Evolutionary conservation across 306 rosid species (phyloP), one percentile per base, ranked within the genome.

Genomic region (Boehmeria nivea): DNA sequence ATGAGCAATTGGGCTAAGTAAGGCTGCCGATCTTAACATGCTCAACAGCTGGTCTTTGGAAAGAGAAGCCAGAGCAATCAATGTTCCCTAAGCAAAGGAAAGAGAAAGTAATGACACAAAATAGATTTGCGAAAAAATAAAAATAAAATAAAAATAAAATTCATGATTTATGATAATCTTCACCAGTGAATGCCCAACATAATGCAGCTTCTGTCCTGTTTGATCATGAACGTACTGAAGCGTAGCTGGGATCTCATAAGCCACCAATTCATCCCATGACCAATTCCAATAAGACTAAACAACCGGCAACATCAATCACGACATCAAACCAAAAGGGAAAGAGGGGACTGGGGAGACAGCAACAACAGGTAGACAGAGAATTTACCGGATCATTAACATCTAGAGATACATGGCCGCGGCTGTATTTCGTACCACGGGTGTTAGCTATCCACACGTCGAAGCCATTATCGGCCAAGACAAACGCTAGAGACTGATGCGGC

Each of bases 251-350:
- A 91, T 83, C 74, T 91, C 98, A 71, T 80, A 76, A 44, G 95
- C 83, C 8, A 84, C 96, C 40, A 91, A 67, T 75, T 87, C 96
- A 87, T 91, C 96, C 99, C 99, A 91, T 54, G 99, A 80, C 99
- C 95, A 91, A 51, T 91, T 55, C 99, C 95, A 91, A 38, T 80
- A 91, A 60, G 63, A 74, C 97, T 89, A 72, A 8, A 59, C 52
- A 20, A 10, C 6, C 48, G 52, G 20, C 16, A 43, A 26, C 10
- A 20, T 21, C 15, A 33, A 24, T n/a, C 36, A 15, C 11, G 15
- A 25, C 12, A 42, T 34, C 11, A 12, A 25, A 22, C 11, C 36
- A 23, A 33, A 19, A 27, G 57, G 60, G 34, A 16, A 8, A 36
- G 24, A 43, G 10, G 46, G 55, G 26, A 12, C n/a, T n/a, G n/a